A percentile compares a stretch with the other conserved stretches of the same genome.
These are phyloP conservation scores for Eimeria necatrix DNA, from an alignment of 169 alveolate species.

Conservation along the genomic window DNA sequence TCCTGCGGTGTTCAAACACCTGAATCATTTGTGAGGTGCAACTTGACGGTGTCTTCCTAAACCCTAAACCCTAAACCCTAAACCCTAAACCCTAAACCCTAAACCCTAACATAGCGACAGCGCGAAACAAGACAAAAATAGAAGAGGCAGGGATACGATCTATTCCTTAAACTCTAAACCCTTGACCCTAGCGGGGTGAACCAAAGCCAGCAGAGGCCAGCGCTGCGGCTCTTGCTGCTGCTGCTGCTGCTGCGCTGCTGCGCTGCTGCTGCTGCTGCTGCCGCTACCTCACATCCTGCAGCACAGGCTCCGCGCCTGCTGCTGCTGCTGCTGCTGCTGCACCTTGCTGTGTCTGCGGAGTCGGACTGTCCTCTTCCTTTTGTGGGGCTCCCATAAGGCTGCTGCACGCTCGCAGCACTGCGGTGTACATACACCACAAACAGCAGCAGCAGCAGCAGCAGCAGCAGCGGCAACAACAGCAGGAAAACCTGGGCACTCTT, in stretches of 20 bases:
- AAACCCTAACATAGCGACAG: background rate
- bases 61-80: background rate
- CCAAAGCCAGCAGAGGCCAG: background rate
- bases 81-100: conserved; percentile 24
- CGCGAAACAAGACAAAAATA: background rate
- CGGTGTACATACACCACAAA: background rate
- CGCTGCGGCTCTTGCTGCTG: conserved; percentile 8
- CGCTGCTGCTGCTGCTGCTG: background rate
- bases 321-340: background rate
- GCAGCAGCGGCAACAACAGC: background rate
- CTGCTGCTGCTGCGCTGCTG: conserved; percentile 31
- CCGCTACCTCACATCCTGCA: background rate
- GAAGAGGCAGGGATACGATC: too few species aligned
- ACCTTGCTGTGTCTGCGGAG: background rate
- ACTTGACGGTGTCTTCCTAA: background rate
- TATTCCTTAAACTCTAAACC: background rate
- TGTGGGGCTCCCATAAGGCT: background rate
- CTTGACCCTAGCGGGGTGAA: background rate
- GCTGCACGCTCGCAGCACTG: conserved; percentile 38
- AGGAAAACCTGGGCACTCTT: background rate
- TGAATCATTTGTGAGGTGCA: background rate
- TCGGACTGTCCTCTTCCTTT: too few species aligned
- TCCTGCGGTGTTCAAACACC: background rate
- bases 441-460: conserved; percentile 42
- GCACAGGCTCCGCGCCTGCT: conserved; percentile 15